A percentile compares a stretch with the other conserved stretches of the same genome.
phyloP scores from a whole-genome alignment of 2,329 filamentous ascomycete species.

The Stylonectria norvegica region DNA sequence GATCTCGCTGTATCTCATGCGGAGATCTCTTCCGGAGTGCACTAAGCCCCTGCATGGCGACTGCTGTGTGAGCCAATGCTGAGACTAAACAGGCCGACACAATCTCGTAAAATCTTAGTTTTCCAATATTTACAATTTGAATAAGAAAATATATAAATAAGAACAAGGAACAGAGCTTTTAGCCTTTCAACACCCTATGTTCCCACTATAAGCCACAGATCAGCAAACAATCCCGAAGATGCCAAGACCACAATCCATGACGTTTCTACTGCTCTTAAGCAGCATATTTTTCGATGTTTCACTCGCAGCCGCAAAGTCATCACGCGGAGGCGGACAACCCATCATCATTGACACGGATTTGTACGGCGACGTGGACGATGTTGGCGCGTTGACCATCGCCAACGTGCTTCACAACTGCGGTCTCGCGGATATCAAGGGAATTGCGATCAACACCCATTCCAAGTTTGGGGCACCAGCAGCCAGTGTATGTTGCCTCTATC shows the following conservation, averaged over 20 bases:
- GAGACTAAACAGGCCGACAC: not conserved
- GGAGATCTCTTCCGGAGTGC: not conserved
- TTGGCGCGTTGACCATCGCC: conserved; percentile 1
- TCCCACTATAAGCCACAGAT: not conserved
- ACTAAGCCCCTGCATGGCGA: not conserved
- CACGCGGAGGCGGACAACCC: not conserved
- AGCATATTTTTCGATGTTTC: not conserved
- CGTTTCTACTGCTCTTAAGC: not conserved
- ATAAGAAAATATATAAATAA: not conserved
- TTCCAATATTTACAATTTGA: too few species aligned
- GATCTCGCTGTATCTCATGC: not conserved
- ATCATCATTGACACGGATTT: conserved; percentile 47
- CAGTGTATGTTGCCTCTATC: not conserved
- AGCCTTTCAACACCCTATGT: not conserved
- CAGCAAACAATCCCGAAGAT: not conserved
- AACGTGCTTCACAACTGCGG: conserved; percentile 23
- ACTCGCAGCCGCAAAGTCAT: not conserved
- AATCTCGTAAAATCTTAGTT: too few species aligned
- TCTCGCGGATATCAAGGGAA: conserved; percentile 32
- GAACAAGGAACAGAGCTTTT: not conserved
- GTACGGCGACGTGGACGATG: conserved; percentile 46
- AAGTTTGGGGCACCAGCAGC: conserved; percentile 40
- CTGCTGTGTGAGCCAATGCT: not conserved
- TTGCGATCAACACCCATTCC: conserved; percentile 42
- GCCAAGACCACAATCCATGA: not conserved